Percentiles rank a stretch among this genome's conserved stretches.
Evolutionary conservation across 202 grass and related monocot genomes (phyloP).

Genomic region (Panicum virgatum): DNA sequence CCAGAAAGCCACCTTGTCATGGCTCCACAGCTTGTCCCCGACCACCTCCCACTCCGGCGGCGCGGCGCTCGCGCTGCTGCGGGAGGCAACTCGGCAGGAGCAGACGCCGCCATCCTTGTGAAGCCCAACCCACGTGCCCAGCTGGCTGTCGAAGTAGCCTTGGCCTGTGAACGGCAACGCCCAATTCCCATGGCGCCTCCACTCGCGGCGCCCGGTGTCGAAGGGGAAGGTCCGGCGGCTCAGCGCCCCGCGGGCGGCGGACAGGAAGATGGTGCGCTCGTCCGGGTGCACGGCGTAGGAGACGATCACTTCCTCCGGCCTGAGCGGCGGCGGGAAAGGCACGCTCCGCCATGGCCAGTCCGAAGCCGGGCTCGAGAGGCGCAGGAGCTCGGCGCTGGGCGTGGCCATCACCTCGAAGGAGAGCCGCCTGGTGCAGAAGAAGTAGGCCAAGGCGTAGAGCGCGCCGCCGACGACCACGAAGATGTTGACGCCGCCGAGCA

Average conservation of each 20-base stretch:
- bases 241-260: not conserved
- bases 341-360: not conserved
- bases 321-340: not conserved
- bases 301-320: not conserved
- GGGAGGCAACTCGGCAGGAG: not conserved
- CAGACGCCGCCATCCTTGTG: not conserved
- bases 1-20: not conserved
- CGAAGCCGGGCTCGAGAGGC: not conserved
- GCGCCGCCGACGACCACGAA: not conserved
- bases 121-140: not conserved
- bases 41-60: not conserved
- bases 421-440: not conserved
- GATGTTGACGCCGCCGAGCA: not conserved
- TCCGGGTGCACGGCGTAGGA: not conserved
- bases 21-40: not conserved
- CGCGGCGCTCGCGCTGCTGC: not conserved
- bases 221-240: not conserved
- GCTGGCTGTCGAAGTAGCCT: not conserved
- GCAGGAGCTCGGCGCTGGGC: not conserved
- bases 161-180: not conserved
- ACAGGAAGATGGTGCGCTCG: not conserved
- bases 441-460: not conserved
- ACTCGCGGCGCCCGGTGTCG: not conserved
- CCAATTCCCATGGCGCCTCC: not conserved
- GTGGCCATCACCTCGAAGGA: not conserved